Conservation (phyloP, 768 basidiomycete genomes). For the Sporobolomyces pararoseus region DNA sequence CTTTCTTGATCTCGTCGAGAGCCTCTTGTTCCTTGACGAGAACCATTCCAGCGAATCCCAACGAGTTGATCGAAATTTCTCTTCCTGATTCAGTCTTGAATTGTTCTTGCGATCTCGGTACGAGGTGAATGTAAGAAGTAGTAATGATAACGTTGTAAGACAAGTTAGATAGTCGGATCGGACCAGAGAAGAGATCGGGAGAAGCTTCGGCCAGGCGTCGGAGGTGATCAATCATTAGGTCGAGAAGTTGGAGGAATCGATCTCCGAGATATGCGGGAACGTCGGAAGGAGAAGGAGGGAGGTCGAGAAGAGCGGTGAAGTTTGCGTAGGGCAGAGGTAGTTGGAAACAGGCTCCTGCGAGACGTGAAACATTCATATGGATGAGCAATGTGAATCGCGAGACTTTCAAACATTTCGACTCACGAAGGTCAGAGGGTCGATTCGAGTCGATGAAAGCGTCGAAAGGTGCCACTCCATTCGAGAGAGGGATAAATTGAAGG, state of each 20-base stretch:
- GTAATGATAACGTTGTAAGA: slow-evolving; percentile 83
- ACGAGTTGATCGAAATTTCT: slow-evolving; percentile 69
- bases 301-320: slow-evolving; percentile 34
- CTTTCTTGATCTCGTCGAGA: slow-evolving; percentile 63
- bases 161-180: slow-evolving; percentile 55
- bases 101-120: slow-evolving; percentile 70
- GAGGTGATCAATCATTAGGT: slow-evolving; percentile 62
- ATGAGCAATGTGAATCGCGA: not conserved
- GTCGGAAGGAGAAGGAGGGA: slow-evolving; percentile 8
- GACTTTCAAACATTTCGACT: no score
- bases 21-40: slow-evolving; percentile 79
- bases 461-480: slow-evolving; percentile 36
- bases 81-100: slow-evolving; percentile 47
- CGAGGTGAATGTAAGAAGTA: slow-evolving; percentile 74
- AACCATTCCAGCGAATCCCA: slow-evolving; percentile 85
- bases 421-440: slow-evolving; percentile 26
- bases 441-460: slow-evolving; percentile 33
- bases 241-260: slow-evolving; percentile 69
- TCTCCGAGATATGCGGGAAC: slow-evolving; percentile 58
- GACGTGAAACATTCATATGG: not conserved
- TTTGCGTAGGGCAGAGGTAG: slow-evolving; percentile 39
- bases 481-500: slow-evolving; percentile 40
- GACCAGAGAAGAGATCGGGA: slow-evolving; percentile 54
- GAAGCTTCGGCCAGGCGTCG: slow-evolving; percentile 48
- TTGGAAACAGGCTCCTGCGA: slow-evolving; percentile 30